Percentiles rank a stretch among this genome's conserved stretches.
These are phyloP conservation scores for Chrysopogon serrulatus DNA, from an alignment of 176 grass and related monocot species.

Conservation along the genomic window DNA sequence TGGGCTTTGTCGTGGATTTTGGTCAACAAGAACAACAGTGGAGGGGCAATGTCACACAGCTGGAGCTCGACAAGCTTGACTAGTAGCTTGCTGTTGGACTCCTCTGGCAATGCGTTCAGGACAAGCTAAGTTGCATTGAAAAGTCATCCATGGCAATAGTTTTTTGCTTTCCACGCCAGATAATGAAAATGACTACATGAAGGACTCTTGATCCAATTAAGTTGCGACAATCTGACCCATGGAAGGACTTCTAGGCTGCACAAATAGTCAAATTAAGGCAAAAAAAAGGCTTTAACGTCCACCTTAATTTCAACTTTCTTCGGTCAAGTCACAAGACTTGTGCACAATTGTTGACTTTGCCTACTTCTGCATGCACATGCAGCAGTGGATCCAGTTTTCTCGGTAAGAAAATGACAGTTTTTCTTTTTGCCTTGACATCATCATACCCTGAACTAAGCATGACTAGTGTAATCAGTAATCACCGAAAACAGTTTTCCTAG, in stretches of 20 bases:
- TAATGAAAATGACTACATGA: neutral
- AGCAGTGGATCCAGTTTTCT: neutral
- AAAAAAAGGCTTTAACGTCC: neutral
- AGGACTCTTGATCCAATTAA: neutral
- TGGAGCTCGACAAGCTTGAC: no score
- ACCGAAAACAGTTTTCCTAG: neutral
- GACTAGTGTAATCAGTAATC: neutral
- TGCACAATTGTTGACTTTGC: neutral
- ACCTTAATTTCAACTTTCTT: neutral
- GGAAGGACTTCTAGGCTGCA: neutral
- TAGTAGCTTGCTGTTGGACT: neutral
- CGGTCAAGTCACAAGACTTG: neutral
- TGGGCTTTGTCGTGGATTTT: no score
- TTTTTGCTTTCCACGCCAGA: no score
- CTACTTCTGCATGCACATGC: neutral
- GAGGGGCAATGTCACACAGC: no score
- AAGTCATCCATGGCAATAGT: neutral
- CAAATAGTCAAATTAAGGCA: neutral
- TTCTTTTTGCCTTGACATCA: neutral
- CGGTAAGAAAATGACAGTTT: neutral
- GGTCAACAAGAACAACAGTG: no score
- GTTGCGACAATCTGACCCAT: no score
- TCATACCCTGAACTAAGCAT: neutral
- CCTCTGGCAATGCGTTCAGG: neutral
- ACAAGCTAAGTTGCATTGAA: neutral